These are phyloP conservation scores for Aphanomyces invadans DNA, from an alignment of 352 stramenopile genomes.

Conservation along the genomic window DNA sequence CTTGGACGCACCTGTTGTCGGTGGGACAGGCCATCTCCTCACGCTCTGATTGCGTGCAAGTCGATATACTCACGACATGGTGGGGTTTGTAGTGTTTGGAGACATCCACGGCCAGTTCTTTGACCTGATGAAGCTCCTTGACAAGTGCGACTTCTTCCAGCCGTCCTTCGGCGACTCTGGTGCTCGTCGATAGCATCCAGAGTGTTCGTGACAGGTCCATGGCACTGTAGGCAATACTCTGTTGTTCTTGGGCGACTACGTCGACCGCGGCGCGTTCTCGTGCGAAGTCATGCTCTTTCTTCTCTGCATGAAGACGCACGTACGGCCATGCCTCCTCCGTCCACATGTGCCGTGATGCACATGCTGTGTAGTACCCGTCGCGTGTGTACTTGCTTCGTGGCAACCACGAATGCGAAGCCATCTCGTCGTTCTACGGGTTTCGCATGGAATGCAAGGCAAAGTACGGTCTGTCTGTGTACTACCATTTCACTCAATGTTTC, in stretches of 20 bases:
- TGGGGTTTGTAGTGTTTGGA: slow-evolving; percentile 49
- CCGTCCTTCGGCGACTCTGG: slow-evolving; percentile 8
- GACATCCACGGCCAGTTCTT: slow-evolving; percentile 81
- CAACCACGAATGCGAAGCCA: slow-evolving; percentile 81
- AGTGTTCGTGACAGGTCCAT: slow-evolving; percentile 25
- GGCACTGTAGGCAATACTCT: slow-evolving; percentile 38
- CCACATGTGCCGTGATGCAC: no score
- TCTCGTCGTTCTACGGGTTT: slow-evolving; percentile 82
- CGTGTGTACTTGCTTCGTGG: slow-evolving; percentile 64
- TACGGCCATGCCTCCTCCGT: no score
- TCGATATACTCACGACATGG: no score
- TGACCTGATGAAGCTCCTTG: slow-evolving; percentile 56
- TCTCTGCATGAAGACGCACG: slow-evolving; percentile 53
- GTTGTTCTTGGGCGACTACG: slow-evolving; percentile 72
- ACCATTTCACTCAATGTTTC: slow-evolving; percentile 77
- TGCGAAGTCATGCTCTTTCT: slow-evolving; percentile 78
- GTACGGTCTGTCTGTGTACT: slow-evolving; percentile 73
- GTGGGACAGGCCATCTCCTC: slow-evolving; percentile 25
- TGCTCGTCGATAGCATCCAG: background rate
- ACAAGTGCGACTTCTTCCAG: slow-evolving; percentile 34
- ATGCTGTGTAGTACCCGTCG: slow-evolving; percentile 40
- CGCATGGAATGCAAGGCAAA: slow-evolving; percentile 71
- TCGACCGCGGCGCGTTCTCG: slow-evolving; percentile 70
- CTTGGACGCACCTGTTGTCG: slow-evolving; percentile 38
- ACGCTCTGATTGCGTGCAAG: no score